These are phyloP conservation scores for Trichophyton benhamiae DNA, from an alignment of 2,329 filamentous ascomycete genomes.

Conservation along the genomic window DNA sequence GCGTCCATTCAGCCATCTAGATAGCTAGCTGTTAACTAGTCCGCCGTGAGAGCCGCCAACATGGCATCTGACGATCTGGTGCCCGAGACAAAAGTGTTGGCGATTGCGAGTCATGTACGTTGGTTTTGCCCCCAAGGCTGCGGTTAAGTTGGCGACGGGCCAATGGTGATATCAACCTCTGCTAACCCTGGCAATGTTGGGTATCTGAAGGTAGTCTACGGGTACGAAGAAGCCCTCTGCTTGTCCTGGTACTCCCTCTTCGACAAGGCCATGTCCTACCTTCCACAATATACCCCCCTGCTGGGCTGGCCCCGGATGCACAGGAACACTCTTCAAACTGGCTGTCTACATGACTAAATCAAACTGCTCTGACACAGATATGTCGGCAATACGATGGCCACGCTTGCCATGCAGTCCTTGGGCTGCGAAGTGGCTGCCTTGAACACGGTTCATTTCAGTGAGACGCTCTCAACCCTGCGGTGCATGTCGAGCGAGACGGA, in stretches of 20 bases:
- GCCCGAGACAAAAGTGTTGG: conserved; percentile 60
- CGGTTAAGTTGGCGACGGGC: conserved; percentile 2
- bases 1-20: too few relatives aligned
- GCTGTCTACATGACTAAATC: background rate
- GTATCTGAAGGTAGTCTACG: conserved; percentile 44
- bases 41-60: background rate
- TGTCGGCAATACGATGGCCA: conserved; percentile 95
- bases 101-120: conserved; percentile 83
- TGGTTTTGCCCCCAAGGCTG: conserved; percentile 26
- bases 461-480: conserved; percentile 23
- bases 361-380: conserved; percentile 47
- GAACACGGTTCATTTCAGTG: conserved; percentile 97
- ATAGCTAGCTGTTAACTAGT: too few relatives aligned
- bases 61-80: conserved; percentile 33
- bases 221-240: conserved; percentile 9
- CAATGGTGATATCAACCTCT: background rate
- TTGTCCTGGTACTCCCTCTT: background rate
- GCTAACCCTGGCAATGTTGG: background rate
- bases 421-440: conserved; percentile 89
- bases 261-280: background rate
- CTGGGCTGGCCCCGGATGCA: background rate
- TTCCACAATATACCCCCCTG: background rate
- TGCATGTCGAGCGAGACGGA: background rate
- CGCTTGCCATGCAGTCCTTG: conserved; percentile 83
- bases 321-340: background rate